Conservation (phyloP, 192 early-diverging fungal species). For the Coemansia sp. region DNA sequence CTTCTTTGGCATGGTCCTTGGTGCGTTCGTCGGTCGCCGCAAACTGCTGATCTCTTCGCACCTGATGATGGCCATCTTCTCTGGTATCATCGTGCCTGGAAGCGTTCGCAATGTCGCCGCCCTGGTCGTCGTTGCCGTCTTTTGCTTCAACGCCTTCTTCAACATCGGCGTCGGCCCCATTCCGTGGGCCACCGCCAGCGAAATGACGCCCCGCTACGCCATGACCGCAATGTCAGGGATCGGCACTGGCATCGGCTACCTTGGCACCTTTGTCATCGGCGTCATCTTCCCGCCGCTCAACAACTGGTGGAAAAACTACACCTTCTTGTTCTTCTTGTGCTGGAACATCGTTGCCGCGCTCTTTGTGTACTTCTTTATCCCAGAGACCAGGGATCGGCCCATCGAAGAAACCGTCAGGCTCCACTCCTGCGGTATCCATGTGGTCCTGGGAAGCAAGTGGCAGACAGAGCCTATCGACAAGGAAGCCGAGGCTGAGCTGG, state of each 20-base stretch:
- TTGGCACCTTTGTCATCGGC: conserved; percentile 61
- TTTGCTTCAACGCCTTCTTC: conserved; percentile 76
- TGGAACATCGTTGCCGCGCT: conserved; percentile 64
- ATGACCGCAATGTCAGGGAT: conserved; percentile 69
- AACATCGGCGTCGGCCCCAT: conserved; percentile 81
- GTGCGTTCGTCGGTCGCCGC: conserved; percentile 73
- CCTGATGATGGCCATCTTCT: conserved; percentile 63
- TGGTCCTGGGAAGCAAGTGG: conserved; percentile 49
- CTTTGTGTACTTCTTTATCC: conserved; percentile 70
- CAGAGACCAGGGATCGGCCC: conserved; percentile 79
- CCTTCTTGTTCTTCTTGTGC: conserved; percentile 69
- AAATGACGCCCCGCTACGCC: conserved; percentile 76
- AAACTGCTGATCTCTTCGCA: conserved; percentile 69
- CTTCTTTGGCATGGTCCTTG: conserved; percentile 55
- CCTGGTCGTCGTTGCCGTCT: conserved; percentile 63
- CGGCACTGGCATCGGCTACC: conserved; percentile 77
- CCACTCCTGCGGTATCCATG: conserved; percentile 52
- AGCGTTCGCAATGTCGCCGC: conserved; percentile 52
- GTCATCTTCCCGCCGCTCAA: conserved; percentile 62
- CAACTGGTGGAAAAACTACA: conserved; percentile 55
- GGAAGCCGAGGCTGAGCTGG: conserved; percentile 12
- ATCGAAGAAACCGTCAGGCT: conserved; percentile 63
- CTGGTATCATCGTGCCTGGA: conserved; percentile 65
- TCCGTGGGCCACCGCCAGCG: conserved; percentile 81
- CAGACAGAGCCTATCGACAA: conserved; percentile 23